A percentile compares a stretch with the other conserved stretches of the same genome.
Evolutionary conservation across 2,329 filamentous ascomycete species (phyloP).

Genomic region (Pseudogymnoascus sp.): DNA sequence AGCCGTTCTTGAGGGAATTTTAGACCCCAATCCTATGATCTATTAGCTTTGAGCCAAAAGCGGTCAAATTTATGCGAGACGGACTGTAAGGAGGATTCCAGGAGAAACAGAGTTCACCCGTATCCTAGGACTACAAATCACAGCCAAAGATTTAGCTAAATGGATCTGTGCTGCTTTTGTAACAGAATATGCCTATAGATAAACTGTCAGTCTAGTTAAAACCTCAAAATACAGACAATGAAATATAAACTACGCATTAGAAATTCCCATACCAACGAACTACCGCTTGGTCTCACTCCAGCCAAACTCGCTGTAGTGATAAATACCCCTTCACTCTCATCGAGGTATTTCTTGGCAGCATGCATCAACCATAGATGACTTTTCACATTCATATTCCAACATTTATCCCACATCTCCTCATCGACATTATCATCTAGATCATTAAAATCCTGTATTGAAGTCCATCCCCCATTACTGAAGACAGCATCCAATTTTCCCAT

Average conservation of each 20-base stretch:
- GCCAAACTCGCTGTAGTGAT: conserved; percentile 58
- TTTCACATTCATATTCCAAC: conserved; percentile 57
- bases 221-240: background rate
- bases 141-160: conserved; percentile 47
- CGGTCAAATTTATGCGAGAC: background rate
- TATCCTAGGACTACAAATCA: conserved; percentile 46
- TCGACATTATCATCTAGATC: conserved; percentile 46
- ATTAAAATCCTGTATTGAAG: conserved; percentile 37
- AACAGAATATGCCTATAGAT: conserved; percentile 58
- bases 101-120: conserved; percentile 54
- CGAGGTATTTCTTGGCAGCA: conserved; percentile 46
- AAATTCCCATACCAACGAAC: conserved; percentile 40
- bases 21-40: conserved; percentile 51
- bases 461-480: conserved; percentile 65
- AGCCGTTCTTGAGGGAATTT: conserved; percentile 52
- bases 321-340: conserved; percentile 52
- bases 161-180: conserved; percentile 68
- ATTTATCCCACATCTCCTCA: conserved; percentile 53
- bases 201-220: background rate
- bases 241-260: background rate
- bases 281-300: conserved; percentile 57
- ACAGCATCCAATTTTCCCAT: conserved; percentile 69
- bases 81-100: conserved; percentile 40
- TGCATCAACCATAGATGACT: conserved; percentile 53
- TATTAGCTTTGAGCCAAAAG: background rate